These are phyloP conservation scores for Westerdykella aurantiaca DNA, from an alignment of 2,329 filamentous ascomycete species.

Conservation along the genomic window DNA sequence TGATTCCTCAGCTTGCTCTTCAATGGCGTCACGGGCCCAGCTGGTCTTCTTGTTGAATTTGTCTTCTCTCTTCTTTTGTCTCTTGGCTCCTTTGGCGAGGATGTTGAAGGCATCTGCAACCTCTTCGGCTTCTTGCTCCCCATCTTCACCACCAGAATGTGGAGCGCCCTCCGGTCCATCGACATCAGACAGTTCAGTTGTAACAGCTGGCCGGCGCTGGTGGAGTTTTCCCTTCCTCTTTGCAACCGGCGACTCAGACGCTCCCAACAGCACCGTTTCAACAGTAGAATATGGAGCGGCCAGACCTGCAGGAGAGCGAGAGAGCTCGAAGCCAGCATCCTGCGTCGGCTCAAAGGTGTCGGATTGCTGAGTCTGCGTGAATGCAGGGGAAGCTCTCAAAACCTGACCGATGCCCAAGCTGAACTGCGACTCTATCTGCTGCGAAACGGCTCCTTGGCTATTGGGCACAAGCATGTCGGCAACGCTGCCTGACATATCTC, in stretches of 20 bases:
- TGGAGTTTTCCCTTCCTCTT: conserved; percentile 56
- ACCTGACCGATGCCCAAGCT: conserved; percentile 34
- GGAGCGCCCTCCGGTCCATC: conserved; percentile 35
- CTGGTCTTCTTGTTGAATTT: conserved; percentile 79
- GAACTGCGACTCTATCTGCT: conserved; percentile 26
- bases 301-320: conserved; percentile 60
- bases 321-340: conserved; percentile 68
- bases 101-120: conserved; percentile 57
- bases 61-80: conserved; percentile 45
- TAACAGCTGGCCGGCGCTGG: conserved; percentile 34
- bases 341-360: conserved; percentile 72
- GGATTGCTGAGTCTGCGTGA: conserved; percentile 56
- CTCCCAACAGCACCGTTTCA: conserved; percentile 58
- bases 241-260: conserved; percentile 60
- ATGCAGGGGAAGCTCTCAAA: conserved; percentile 23
- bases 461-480: conserved; percentile 54
- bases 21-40: conserved; percentile 74
- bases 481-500: conserved; percentile 52
- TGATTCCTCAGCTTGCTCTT: conserved; percentile 94
- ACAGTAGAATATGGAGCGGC: conserved; percentile 62
- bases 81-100: conserved; percentile 60
- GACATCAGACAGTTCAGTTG: conserved; percentile 41
- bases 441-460: conserved; percentile 44
- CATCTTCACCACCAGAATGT: conserved; percentile 12
- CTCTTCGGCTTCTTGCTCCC: conserved; percentile 23